These are phyloP conservation scores for Elaeis oleifera DNA, from an alignment of 202 grass and related monocot genomes.

Conservation along the genomic window DNA sequence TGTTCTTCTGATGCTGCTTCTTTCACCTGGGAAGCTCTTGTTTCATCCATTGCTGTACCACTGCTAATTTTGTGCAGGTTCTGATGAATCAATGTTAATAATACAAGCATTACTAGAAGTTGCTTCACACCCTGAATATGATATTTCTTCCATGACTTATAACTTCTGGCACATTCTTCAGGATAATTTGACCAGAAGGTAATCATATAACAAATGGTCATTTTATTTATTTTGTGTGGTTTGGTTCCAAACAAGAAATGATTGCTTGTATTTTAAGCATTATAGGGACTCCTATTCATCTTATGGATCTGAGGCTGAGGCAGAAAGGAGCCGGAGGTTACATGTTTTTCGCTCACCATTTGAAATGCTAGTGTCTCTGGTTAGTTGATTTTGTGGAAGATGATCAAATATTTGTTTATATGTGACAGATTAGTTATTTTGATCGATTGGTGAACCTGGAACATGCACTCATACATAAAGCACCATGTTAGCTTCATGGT, in stretches of 20 bases:
- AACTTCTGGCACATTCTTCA: constrained; percentile 98
- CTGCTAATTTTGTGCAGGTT: constrained; percentile 51
- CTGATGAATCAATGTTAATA: constrained; percentile 82
- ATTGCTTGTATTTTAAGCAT: constrained; percentile 4
- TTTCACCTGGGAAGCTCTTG: constrained; percentile 6
- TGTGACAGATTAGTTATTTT: too few species aligned
- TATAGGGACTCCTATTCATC: constrained; percentile 68
- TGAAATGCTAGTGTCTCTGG: constrained; percentile 86
- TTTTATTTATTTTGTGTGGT: not conserved
- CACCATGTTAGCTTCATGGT: not conserved
- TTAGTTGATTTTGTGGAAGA: constrained; percentile 21
- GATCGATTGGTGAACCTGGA: too few species aligned
- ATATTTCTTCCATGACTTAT: constrained; percentile 99
- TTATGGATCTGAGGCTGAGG: constrained; percentile 61
- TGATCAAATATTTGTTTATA: too few species aligned
- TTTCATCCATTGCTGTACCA: constrained; percentile 15
- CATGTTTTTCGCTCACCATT: constrained; percentile 62
- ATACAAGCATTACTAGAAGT: constrained; percentile 91
- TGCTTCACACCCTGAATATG: constrained; percentile 79
- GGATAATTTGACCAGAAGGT: constrained; percentile 63
- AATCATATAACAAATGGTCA: constrained; percentile 8
- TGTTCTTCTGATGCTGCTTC: not conserved
- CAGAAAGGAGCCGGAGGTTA: constrained; percentile 79
- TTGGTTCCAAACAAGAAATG: not conserved
- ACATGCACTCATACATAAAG: too few species aligned